phyloP scores from a whole-genome alignment of 129 eudicot genomes.

The Pseudognaphalium luteoalbum region DNA sequence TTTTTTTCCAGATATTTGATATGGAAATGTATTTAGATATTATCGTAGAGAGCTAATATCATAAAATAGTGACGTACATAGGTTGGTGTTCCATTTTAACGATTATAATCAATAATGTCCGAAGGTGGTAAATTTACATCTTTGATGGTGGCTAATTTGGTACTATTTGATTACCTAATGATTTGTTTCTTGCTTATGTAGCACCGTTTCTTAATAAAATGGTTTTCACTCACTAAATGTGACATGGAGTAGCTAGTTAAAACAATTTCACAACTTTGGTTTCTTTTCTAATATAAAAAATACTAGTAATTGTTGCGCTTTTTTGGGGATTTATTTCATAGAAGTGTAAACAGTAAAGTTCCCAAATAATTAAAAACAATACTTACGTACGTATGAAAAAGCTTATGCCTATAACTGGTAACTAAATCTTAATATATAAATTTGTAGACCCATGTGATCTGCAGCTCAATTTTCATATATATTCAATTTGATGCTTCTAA shows the following conservation, averaged over 20 bases:
- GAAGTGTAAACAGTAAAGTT: background rate
- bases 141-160: constrained; percentile 1
- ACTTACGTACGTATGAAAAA: constrained; percentile 10
- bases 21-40: background rate
- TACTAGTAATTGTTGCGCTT: background rate
- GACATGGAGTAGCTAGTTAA: background rate
- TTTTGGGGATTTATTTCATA: background rate
- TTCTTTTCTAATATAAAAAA: too few species aligned
- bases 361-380: background rate
- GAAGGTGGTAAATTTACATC: background rate
- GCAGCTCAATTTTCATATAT: too few species aligned
- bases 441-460: background rate
- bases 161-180: background rate
- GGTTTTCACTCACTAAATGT: background rate
- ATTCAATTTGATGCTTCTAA: background rate
- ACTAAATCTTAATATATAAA: background rate
- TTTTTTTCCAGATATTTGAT: background rate
- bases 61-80: background rate
- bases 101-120: background rate
- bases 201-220: background rate
- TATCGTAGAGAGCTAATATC: background rate
- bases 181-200: background rate
- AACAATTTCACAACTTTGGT: background rate
- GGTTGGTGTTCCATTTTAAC: background rate
- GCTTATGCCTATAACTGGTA: constrained; percentile 12